Base-by-base conservation (phyloP, 441 rosid genomes). In the Jatropha multifida region DNA sequence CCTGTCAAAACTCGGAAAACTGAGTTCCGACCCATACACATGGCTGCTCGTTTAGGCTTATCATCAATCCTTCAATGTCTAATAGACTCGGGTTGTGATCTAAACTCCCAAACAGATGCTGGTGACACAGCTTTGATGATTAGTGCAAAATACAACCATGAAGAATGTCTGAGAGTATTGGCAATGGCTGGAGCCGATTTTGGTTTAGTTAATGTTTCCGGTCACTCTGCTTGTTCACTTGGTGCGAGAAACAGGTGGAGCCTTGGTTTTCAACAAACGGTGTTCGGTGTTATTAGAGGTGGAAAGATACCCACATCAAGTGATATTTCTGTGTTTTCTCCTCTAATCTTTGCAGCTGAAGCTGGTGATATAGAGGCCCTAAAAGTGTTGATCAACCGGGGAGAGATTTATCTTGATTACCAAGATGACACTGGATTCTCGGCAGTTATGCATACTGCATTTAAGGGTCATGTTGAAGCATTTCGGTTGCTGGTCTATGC, bases 181-280 rank as follows among this genome's bases (percentile, higher is more conserved):
- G 88, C 90, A 56, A 79, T 67, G 75, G 91, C 93, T 69, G 97
- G 98, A 69, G 94, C 97, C 61, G 98, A 96, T 83, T 92, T 96
- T 79, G 93, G 96, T 77, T 72, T 89, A 17, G 81, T 87, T 78
- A 90, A 90, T 78, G 44, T 44, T 38, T 82, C 73, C 15, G 85
- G 88, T 49, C 87, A 84, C 27, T 87, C 97, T 58, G 84, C 83
- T 48, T 74, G 80, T 76, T 88, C 91, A 51, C 77, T 88, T 12
- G 90, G 96, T 18, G 82, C 70, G 27, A 82, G 88, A 77, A 86
- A 84, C 82, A 77, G 77, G 64, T 92, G 98, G 99, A 81, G 88
- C 62, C 87, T 82, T 1, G 89, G 90, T 32, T 89, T 94, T 77
- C 88, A 90, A 82, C 90, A 78, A 75, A 82, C 87, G 37, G 77